A percentile compares a stretch with the other conserved stretches of the same genome.
Conservation (phyloP, 306 rosid species). For the Hylodesmum podocarpum region DNA sequence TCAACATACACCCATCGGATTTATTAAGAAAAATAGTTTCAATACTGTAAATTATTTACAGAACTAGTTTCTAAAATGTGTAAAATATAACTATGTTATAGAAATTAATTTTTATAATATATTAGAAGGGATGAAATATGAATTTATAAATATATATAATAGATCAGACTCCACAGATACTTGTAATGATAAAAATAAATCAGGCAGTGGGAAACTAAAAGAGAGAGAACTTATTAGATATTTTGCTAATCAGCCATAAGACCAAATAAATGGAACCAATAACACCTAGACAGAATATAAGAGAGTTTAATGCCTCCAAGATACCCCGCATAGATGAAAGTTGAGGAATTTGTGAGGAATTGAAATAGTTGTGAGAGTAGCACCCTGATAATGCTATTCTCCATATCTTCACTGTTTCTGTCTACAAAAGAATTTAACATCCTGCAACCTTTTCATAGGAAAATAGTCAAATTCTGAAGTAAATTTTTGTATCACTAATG, state of each 20-base stretch:
- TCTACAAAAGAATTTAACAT: slow-evolving; percentile 31
- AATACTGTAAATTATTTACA: no score
- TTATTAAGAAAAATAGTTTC: no score
- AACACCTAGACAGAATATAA: slow-evolving; percentile 55
- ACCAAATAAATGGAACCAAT: slow-evolving; percentile 45
- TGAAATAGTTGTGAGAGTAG: slow-evolving; percentile 46
- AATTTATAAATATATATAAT: no score
- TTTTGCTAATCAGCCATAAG: slow-evolving; percentile 45
- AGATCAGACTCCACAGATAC: no score
- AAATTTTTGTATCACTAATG: neutral
- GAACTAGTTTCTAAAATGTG: no score
- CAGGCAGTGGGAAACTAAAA: no score
- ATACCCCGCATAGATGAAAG: slow-evolving; percentile 64
- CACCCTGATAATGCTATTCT: slow-evolving; percentile 51
- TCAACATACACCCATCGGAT: no score
- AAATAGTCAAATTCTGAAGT: slow-evolving; percentile 35
- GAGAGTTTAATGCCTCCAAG: slow-evolving; percentile 66
- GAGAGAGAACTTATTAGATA: no score
- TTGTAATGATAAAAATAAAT: no score
- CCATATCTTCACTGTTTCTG: slow-evolving; percentile 52
- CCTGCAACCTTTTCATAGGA: slow-evolving; percentile 34
- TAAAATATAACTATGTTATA: no score
- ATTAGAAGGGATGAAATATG: no score
- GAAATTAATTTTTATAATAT: no score
- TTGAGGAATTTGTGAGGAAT: slow-evolving; percentile 36